A percentile compares a stretch with the other conserved stretches of the same genome.
Conservation (phyloP, 148 eudicot species). For the Silene latifolia region DNA sequence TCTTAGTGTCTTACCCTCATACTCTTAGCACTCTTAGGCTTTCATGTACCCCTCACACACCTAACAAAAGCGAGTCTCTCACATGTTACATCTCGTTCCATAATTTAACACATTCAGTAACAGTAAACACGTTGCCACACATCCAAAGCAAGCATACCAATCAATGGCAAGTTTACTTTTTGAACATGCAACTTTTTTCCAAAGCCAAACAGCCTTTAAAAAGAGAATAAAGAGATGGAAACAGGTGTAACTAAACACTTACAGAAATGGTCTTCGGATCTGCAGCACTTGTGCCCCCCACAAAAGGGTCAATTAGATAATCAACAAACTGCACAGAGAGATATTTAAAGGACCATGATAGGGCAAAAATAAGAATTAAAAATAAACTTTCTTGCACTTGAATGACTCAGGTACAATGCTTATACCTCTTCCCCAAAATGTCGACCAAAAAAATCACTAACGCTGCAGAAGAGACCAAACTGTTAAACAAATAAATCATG, state of each 20-base stretch:
- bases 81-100: background rate
- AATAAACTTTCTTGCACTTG: background rate
- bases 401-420: background rate
- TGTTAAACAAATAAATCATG: slow-evolving; percentile 4
- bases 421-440: slow-evolving; percentile 95
- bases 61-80: background rate
- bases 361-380: background rate
- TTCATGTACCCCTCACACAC: background rate
- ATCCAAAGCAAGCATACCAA: background rate
- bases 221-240: background rate
- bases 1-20: background rate
- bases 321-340: slow-evolving; percentile 63
- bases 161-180: background rate
- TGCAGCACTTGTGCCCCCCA: slow-evolving; percentile 89
- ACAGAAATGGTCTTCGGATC: slow-evolving; percentile 96
- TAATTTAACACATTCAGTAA: background rate
- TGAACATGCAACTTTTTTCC: background rate
- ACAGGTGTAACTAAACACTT: slow-evolving; percentile 31
- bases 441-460: slow-evolving; percentile 81
- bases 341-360: background rate
- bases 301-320: slow-evolving; percentile 85
- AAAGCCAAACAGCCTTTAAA: slow-evolving; percentile 6
- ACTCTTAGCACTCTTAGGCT: background rate
- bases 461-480: slow-evolving; percentile 48
- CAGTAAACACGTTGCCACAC: background rate